phyloP scores from a whole-genome alignment of 441 rosid species.

The Jatropha podagrica region DNA sequence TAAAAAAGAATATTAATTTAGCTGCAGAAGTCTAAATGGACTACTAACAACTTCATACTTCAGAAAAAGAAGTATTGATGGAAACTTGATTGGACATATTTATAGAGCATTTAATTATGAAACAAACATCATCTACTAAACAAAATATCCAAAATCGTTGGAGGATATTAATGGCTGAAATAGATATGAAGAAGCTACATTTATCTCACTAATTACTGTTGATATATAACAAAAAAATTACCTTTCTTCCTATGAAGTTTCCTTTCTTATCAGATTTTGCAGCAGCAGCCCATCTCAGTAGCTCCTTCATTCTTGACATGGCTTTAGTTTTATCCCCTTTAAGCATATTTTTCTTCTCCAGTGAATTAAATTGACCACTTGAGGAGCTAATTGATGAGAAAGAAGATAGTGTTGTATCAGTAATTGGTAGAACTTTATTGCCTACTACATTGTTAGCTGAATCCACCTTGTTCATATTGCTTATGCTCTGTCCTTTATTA shows the following conservation, averaged over 20 bases:
- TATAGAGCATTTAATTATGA: background rate
- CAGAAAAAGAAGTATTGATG: background rate
- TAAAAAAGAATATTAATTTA: no score
- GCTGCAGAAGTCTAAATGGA: background rate
- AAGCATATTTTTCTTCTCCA: constrained; percentile 34
- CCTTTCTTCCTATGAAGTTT: constrained; percentile 66
- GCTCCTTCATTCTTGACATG: constrained; percentile 71
- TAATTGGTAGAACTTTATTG: constrained; percentile 53
- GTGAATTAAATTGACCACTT: constrained; percentile 19
- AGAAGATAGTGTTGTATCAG: constrained; percentile 25
- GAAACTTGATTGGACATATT: background rate
- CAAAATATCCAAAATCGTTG: background rate
- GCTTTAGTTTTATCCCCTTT: constrained; percentile 49
- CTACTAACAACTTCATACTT: no score
- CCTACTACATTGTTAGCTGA: constrained; percentile 28
- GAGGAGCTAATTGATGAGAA: constrained; percentile 2
- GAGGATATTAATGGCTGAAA: background rate
- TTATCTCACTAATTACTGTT: background rate
- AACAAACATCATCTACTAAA: background rate
- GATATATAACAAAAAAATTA: constrained; percentile 3
- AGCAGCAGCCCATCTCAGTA: constrained; percentile 71
- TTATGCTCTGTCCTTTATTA: background rate
- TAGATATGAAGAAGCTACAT: background rate
- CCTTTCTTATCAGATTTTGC: constrained; percentile 60
- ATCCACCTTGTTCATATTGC: constrained; percentile 30